These are phyloP conservation scores for Aphanocladium album DNA, from an alignment of 2,329 filamentous ascomycete genomes.

Conservation along the genomic window DNA sequence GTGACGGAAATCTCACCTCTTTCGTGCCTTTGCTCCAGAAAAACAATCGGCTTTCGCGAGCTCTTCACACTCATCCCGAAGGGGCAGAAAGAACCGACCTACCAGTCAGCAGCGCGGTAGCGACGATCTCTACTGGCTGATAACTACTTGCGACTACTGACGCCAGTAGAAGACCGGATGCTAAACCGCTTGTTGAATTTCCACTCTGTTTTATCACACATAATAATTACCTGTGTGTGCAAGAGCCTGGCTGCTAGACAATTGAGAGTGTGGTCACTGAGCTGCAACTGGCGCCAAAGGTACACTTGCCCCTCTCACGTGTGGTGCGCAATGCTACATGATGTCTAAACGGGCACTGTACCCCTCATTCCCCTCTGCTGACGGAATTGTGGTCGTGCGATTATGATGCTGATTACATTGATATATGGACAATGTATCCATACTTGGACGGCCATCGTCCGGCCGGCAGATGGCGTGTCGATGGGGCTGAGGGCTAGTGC, in stretches of 20 bases:
- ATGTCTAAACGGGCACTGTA: background rate
- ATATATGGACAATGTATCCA: background rate
- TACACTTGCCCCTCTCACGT: background rate
- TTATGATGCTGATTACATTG: background rate
- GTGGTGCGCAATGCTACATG: background rate
- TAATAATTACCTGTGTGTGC: no score
- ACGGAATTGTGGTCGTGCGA: background rate
- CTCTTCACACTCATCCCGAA: background rate
- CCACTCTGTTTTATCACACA: no score
- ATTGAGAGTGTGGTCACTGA: background rate
- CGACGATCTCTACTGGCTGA: background rate
- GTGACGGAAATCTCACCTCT: no score
- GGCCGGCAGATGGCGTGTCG: background rate
- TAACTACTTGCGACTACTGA: background rate
- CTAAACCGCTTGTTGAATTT: background rate
- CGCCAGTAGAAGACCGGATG: no score
- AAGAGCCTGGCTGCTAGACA: background rate
- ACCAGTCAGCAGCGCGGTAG: background rate
- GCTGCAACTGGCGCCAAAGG: background rate
- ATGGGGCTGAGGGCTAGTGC: background rate
- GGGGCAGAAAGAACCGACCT: background rate
- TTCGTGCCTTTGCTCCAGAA: no score
- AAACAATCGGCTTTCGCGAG: no score
- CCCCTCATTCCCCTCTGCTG: background rate
- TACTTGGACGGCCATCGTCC: background rate